These are phyloP conservation scores for Mycena galopus DNA, from an alignment of 768 basidiomycete genomes.

Conservation along the genomic window DNA sequence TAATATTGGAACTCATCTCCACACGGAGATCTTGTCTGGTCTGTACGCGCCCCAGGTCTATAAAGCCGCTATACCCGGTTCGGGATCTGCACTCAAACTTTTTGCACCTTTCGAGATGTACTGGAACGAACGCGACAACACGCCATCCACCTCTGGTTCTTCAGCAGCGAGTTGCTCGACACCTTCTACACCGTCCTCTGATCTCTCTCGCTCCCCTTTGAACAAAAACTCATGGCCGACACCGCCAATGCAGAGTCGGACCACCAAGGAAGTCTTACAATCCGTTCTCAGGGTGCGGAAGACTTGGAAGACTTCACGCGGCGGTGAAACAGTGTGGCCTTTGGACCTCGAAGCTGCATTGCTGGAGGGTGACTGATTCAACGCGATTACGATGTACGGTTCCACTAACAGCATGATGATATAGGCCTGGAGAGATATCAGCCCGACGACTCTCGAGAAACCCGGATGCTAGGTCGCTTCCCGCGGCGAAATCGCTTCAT, in stretches of 20 bases:
- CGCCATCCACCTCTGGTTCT: slow-evolving; percentile 11
- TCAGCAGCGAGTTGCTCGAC: slow-evolving; percentile 21
- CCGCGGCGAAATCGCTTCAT: slow-evolving; percentile 74
- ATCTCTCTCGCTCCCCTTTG: slow-evolving; percentile 2
- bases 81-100: neutral
- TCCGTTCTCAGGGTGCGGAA: slow-evolving; percentile 77
- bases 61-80: slow-evolving; percentile 18
- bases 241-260: slow-evolving; percentile 46
- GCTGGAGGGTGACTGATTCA: slow-evolving; percentile 67
- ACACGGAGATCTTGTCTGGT: neutral
- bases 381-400: neutral
- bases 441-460: slow-evolving; percentile 62
- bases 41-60: neutral
- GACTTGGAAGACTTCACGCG: slow-evolving; percentile 80
- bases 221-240: slow-evolving; percentile 24
- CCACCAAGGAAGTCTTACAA: slow-evolving; percentile 70
- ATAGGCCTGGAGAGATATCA: slow-evolving; percentile 64
- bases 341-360: slow-evolving; percentile 82
- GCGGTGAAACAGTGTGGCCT: slow-evolving; percentile 84
- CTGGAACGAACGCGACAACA: slow-evolving; percentile 17
- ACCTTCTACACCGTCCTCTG: slow-evolving; percentile 26
- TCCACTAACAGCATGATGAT: neutral
- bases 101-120: slow-evolving; percentile 16
- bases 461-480: slow-evolving; percentile 64
- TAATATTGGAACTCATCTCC: slow-evolving; percentile 1